Evolutionary conservation across 2,329 filamentous ascomycete genomes (phyloP).

Genomic region (Calonectria henricotiae): DNA sequence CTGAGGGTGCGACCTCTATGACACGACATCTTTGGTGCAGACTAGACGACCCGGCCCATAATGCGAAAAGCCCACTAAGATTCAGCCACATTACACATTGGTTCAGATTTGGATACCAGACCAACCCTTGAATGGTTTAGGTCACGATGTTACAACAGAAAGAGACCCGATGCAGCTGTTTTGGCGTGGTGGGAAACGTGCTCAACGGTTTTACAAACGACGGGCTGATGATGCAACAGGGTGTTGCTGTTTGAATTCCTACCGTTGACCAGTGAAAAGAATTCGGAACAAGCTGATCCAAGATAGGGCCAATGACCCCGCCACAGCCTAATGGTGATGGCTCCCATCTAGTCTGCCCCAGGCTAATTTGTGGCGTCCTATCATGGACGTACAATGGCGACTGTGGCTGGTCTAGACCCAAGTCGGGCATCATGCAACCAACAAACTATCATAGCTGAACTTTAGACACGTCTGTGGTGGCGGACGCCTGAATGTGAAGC

Average conservation of each 20-base stretch:
- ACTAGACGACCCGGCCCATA: too few species aligned
- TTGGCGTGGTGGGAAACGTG: too few species aligned
- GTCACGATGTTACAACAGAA: too few species aligned
- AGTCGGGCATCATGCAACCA: not conserved
- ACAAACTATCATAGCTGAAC: not conserved
- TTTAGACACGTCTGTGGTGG: not conserved
- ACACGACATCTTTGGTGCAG: too few species aligned
- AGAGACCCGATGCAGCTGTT: too few species aligned
- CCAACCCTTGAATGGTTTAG: too few species aligned
- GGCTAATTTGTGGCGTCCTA: not conserved
- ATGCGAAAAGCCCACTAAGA: too few species aligned
- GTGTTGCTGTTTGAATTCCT: not conserved
- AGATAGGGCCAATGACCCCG: not conserved
- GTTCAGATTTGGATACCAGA: too few species aligned
- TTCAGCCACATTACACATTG: too few species aligned
- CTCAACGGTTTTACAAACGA: not conserved
- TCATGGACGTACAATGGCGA: not conserved
- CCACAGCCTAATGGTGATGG: not conserved
- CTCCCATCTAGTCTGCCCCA: not conserved
- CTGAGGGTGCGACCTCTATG: too few species aligned
- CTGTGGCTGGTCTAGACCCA: slow-evolving; percentile 1
- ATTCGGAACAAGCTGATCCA: not conserved
- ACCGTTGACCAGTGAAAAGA: not conserved
- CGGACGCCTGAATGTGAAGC: not conserved
- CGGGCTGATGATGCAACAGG: not conserved